A percentile compares a stretch with the other conserved stretches of the same genome.
Conservation (phyloP, 805 yeast species). For the Metschnikowia sp. region DNA sequence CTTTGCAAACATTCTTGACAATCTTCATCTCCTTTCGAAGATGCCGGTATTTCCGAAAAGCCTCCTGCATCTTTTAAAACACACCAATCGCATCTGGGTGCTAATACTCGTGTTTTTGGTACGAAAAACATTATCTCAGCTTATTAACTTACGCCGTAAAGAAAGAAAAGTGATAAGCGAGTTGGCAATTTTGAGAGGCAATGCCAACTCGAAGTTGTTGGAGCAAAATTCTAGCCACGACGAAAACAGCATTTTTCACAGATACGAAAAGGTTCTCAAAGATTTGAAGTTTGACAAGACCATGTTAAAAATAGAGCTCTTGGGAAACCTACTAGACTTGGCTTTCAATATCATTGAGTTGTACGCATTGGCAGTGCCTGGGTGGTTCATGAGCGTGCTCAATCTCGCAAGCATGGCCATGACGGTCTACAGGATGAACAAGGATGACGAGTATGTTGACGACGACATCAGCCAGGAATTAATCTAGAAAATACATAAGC, state of each 20-base stretch:
- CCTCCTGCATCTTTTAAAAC: conserved; percentile 30
- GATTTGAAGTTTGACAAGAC: conserved; percentile 41
- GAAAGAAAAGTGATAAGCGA: conserved; percentile 38
- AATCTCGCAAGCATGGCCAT: conserved; percentile 42
- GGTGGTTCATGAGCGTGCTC: conserved; percentile 40
- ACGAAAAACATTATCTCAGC: conserved; percentile 40
- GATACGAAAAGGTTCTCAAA: conserved; percentile 38
- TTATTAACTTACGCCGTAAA: conserved; percentile 37
- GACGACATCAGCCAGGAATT: conserved; percentile 42
- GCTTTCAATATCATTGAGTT: conserved; percentile 39
- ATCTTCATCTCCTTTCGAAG: conserved; percentile 39
- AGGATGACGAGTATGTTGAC: conserved; percentile 44
- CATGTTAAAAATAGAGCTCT: conserved; percentile 39
- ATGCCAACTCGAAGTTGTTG: conserved; percentile 20
- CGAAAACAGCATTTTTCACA: conserved; percentile 24
- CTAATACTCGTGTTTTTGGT: conserved; percentile 38
- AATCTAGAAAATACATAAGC: conserved; percentile 17
- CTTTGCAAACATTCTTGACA: conserved; percentile 39
- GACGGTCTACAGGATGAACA: conserved; percentile 49
- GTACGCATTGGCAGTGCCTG: conserved; percentile 34
- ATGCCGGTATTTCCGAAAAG: conserved; percentile 42
- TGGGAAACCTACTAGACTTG: conserved; percentile 42
- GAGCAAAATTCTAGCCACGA: conserved; percentile 20
- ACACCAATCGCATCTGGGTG: conserved; percentile 44
- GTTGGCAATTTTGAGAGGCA: conserved; percentile 27